A percentile compares a stretch with the other conserved stretches of the same genome.
Conservation (phyloP, 768 basidiomycete species). For the Boletus subcaerulescens region DNA sequence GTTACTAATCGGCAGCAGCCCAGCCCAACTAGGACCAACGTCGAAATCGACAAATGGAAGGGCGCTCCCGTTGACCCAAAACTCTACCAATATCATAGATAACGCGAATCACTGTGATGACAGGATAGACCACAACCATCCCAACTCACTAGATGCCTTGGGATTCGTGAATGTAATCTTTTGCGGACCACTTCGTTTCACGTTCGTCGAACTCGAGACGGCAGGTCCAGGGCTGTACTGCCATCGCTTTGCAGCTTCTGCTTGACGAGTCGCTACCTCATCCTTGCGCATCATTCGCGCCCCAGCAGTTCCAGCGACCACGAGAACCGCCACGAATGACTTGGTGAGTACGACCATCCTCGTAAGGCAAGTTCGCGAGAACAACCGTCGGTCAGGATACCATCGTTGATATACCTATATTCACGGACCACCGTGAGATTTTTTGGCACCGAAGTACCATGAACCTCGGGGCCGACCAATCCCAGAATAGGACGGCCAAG, state of each 20-base stretch:
- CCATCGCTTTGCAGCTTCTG: conserved; percentile 47
- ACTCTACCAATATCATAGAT: conserved; percentile 41
- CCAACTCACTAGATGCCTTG: conserved; percentile 49
- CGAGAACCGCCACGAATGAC: conserved; percentile 9
- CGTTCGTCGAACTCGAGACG: not conserved
- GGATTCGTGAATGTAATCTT: conserved; percentile 74
- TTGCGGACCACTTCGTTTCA: conserved; percentile 34
- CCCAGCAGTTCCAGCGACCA: not conserved
- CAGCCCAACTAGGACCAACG: conserved; percentile 73
- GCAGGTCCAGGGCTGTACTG: conserved; percentile 4
- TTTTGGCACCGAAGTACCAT: not conserved
- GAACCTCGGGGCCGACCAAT: not conserved
- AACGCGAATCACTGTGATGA: not conserved
- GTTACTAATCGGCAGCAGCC: conserved; percentile 66
- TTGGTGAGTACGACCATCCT: conserved; percentile 15
- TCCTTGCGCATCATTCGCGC: conserved; percentile 34
- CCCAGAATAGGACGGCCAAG: not conserved
- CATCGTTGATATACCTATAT: not conserved
- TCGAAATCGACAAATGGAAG: conserved; percentile 73
- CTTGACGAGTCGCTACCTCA: conserved; percentile 44
- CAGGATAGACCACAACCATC: not conserved
- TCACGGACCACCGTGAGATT: not conserved
- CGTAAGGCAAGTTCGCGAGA: not conserved
- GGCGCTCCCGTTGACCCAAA: conserved; percentile 62
- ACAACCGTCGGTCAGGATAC: not conserved